Conservation (phyloP, 139 green algal genomes). For the Chlamydomonas sphaeroides region DNA sequence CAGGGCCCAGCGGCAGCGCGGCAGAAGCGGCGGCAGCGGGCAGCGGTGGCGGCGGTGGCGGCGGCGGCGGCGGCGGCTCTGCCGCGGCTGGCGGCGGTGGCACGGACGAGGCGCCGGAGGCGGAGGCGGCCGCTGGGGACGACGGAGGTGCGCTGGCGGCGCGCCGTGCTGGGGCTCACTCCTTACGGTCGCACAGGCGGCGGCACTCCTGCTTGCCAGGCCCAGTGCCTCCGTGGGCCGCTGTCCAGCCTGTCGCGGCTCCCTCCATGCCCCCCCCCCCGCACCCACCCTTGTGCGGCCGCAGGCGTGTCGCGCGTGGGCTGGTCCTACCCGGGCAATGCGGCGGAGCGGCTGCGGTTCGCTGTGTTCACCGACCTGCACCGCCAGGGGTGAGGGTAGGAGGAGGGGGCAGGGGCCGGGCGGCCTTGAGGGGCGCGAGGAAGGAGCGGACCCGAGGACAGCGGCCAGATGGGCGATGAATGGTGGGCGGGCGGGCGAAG, state of each 20-base stretch:
- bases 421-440: no score
- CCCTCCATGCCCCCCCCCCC: no score
- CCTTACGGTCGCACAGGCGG: no score
- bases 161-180: no score
- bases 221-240: no score
- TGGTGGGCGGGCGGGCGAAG: no score
- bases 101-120: not conserved
- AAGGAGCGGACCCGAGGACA: no score
- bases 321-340: conserved; percentile 55
- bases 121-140: not conserved
- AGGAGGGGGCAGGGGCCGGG: not conserved
- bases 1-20: no score
- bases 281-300: not conserved
- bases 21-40: no score
- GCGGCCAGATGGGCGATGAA: no score
- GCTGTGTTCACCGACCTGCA: conserved; percentile 48
- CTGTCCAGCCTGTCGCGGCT: no score
- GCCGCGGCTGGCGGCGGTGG: not conserved
- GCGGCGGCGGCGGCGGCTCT: not conserved
- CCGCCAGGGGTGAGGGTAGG: conserved; percentile 30
- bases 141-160: not conserved
- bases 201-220: no score
- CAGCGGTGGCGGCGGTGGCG: not conserved
- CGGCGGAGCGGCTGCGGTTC: conserved; percentile 45
- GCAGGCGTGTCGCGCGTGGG: not conserved